A percentile compares a stretch with the other conserved stretches of the same genome.
Conservation (phyloP, 768 basidiomycete genomes). For the Trametes cubensis region DNA sequence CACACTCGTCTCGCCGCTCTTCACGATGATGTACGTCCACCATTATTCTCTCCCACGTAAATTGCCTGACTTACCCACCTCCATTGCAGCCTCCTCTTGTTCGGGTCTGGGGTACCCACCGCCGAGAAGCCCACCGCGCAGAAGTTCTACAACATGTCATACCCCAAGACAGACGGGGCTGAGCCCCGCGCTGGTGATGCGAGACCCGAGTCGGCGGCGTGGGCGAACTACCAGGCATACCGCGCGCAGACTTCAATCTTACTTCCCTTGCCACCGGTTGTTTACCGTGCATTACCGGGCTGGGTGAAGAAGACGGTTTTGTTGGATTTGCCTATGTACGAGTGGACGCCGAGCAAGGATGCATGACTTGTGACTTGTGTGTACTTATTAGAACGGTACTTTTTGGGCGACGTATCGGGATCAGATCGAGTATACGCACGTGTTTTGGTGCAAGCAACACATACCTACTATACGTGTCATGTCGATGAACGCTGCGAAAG, state of each 20-base stretch:
- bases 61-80: neutral
- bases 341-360: conserved; percentile 55
- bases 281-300: conserved; percentile 56
- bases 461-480: too few relatives aligned
- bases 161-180: conserved; percentile 36
- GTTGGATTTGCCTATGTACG: conserved; percentile 65
- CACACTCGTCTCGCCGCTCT: conserved; percentile 61
- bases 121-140: conserved; percentile 69
- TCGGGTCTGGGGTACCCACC: conserved; percentile 69
- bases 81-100: conserved; percentile 54
- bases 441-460: too few relatives aligned
- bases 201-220: conserved; percentile 36
- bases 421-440: too few relatives aligned
- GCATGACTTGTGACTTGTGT: neutral
- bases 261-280: conserved; percentile 57
- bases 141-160: conserved; percentile 56
- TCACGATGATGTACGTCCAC: conserved; percentile 59
- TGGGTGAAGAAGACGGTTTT: conserved; percentile 57
- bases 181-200: conserved; percentile 16
- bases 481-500: too few relatives aligned
- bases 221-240: conserved; percentile 59
- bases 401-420: too few relatives aligned
- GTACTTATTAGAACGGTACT: too few relatives aligned
- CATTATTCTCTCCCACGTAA: neutral
- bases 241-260: conserved; percentile 60